Base-by-base conservation (phyloP, 1,284 basidiomycete genomes). In the Leccinum solheimii region DNA sequence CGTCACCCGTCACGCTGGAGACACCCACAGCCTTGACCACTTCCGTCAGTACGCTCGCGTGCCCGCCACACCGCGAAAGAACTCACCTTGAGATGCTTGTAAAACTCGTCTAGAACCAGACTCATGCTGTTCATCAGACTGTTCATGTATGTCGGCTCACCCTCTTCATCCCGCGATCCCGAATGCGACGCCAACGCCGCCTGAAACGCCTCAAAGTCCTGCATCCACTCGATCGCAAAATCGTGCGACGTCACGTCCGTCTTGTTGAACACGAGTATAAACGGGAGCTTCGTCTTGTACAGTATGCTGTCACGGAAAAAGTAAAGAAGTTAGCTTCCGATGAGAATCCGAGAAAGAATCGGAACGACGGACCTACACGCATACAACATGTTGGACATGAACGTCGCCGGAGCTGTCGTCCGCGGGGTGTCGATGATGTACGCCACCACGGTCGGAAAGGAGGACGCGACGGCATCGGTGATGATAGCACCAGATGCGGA, bases 311-410 rank as follows among this genome's bases (percentile, higher is more conserved):
- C 45, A 48, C 13, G 50, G 40, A 34, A 59, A 21, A 4, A 30
- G 48, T n/a, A 30, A 13, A 43, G 16, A 4, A 23, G 14, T 51
- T 4, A 54, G n/a, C 16, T 32, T 51, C 26, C 0, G 21, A 55
- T 34, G 55, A 54, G 53, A 50, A 65, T 43, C 54, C 32, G 19
- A 26, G 30, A 38, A 52, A 11, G 10, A 40, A 40, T 5, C 9
- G 21, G 52, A 14, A 48, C 13, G n/a, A 77, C 86, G 66, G 64
- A 91, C 92, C 92, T 95, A 83, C 97, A 99, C 1, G 97, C 97
- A 72, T 99, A 99, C 56, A 99, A 83, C 97, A 99, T 99, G 77
- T 99, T 99, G 58, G 91, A 95, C 97, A 99, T 99, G 77, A 99
- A 99, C 0, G 97, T 99, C 6, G 97, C 95, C 0, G 97, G 97